Evolutionary conservation across 2,329 filamentous ascomycete species (phyloP), one percentile per base, ranked within the genome.

Genomic region (Colletotrichum euphorbiae): DNA sequence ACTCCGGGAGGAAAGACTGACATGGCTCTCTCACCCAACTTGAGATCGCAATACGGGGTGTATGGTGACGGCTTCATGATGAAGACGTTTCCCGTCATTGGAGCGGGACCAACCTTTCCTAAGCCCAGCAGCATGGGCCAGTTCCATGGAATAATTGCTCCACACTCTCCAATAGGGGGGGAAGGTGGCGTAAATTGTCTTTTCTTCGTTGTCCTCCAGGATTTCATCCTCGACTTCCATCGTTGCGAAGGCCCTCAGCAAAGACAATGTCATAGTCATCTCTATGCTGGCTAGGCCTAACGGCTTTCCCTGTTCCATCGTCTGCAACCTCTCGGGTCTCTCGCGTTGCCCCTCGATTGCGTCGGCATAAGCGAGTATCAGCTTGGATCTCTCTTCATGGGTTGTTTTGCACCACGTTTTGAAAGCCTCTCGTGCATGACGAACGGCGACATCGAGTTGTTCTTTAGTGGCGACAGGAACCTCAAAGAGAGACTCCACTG

Each of bases 1-100:
- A 91, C 86, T 45, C 89, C 89, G 0, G 86, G 84, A 1, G 87
- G 87, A 76, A 90, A 87, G 76, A 89, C 78, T n/a, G 82, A 74
- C 66, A 85, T 81, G 0, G 82, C 86, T 2, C 91, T 74, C 76
- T 90, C 87, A 15, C 81, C 84, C 17, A 89, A 72, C 75, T 91
- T 91, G 42, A 91, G 78, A 6, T 79, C 78, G 2, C 80, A 82
- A 75, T 89, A 89, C 0, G 87, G 87, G 0, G 87, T 87, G 74
- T 84, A 88, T 0, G 85, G 84, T 4, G 85, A 88, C 3, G 85
- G 85, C 76, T 89, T 89, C 70, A 87, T 75, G 61, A 89, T 86
- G 50, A 89, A 76, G 7, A 78, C 76, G 71, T 87, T 87, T 15
- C 87, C 86, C 0, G 88, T 86, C 52, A 89, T 71, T 0, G 91